Base-by-base conservation (phyloP, 495 filamentous ascomycete genomes). In the Entonaema liquescens region DNA sequence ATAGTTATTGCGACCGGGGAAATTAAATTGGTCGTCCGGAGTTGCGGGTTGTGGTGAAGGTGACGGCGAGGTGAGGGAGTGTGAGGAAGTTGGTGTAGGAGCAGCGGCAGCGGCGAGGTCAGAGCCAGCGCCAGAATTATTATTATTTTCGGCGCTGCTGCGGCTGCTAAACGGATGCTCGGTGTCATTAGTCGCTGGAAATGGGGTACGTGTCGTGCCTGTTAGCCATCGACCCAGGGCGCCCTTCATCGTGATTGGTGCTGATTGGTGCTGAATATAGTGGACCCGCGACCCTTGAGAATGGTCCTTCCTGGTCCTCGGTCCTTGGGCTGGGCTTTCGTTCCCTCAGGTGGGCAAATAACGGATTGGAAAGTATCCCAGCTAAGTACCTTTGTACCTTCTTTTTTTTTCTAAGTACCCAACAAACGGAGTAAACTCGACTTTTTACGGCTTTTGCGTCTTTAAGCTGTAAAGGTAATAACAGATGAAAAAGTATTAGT, bases 41-140 rank as follows among this genome's bases (percentile, higher is more conserved):
- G 80, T 84, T 47, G 79, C 76, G 65, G 83, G 83, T 72, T 84
- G 75, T 68, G 77, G 77, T 71, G 77, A 79, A 26, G 77, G 75
- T 35, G 77, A 76, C 53, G 70, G 74, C 62, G 76, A 77, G 19
- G 77, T 75, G 64, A 79, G 69, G 25, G 77, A 77, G 47, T 74
- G 72, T 23, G 77, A 79, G 67, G 73, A 75, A 65, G 58, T 74
- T 67, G 69, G 76, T 63, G 72, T 78, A 67, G 70, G 76, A 67
- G 69, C 78, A 59, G 68, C 71, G 68, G 33, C 62, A 62, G 42
- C 59, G 62, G 58, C 58, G 53, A 33, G 53, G 63, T 57, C 59
- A 62, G 28, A 70, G 54, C 28, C 71, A 62, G 66, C 59, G 54
- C 42, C 19, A 47, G 42, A 47, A 73, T 74, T 68, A 74, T 67